Evolutionary conservation across 768 basidiomycete species (phyloP).

Genomic region (Rhizopogon salebrosus): DNA sequence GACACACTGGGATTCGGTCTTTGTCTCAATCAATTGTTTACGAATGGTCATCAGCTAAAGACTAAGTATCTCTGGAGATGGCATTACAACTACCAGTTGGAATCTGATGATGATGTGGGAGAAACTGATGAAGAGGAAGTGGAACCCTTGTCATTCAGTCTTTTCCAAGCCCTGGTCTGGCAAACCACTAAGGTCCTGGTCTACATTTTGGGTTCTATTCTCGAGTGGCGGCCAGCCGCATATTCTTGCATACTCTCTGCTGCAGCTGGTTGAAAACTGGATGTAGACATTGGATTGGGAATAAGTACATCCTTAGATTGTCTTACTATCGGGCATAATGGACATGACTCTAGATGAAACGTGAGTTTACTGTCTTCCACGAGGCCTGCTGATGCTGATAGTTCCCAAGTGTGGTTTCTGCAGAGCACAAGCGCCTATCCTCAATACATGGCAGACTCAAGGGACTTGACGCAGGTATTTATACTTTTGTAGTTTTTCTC

Average conservation of each 20-base stretch:
- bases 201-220: conserved; percentile 48
- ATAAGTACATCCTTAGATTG: conserved; percentile 52
- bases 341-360: conserved; percentile 24
- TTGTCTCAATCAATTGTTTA: too few species aligned
- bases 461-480: not conserved
- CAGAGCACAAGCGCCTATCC: conserved; percentile 23
- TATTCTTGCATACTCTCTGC: too few species aligned
- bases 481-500: not conserved
- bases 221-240: conserved; percentile 52
- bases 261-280: conserved; percentile 55
- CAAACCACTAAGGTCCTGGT: conserved; percentile 43
- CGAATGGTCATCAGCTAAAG: conserved; percentile 20
- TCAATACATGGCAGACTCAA: conserved; percentile 22
- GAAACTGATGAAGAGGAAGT: conserved; percentile 27
- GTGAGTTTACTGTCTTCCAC: conserved; percentile 15
- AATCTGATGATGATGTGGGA: conserved; percentile 16
- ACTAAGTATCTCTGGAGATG: not conserved
- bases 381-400: conserved; percentile 1
- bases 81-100: conserved; percentile 3
- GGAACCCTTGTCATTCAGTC: conserved; percentile 22
- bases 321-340: conserved; percentile 41
- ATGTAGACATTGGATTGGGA: conserved; percentile 60
- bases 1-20: too few species aligned
- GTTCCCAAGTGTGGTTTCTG: conserved; percentile 16
- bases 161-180: conserved; percentile 33